A percentile compares a stretch with the other conserved stretches of the same genome.
Conservation (phyloP, 2,329 filamentous ascomycete genomes). For the Aspergillus niger region DNA sequence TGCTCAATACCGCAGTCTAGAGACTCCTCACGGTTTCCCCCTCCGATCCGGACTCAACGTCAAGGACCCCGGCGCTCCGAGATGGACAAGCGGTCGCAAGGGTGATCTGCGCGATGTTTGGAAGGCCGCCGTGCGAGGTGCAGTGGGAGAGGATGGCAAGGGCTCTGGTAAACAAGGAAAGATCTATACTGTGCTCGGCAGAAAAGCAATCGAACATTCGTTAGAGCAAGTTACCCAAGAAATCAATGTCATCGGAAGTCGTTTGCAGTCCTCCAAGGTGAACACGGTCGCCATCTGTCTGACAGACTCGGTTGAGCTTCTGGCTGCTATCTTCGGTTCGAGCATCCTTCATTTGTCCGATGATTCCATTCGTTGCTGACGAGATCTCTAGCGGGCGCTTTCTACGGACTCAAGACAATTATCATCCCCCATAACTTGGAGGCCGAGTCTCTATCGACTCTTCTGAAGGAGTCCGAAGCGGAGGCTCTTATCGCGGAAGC, state of each 20-base stretch:
- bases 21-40: slow-evolving; percentile 81
- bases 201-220: slow-evolving; percentile 71
- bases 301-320: slow-evolving; percentile 87
- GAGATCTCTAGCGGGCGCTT: slow-evolving; percentile 67
- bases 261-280: slow-evolving; percentile 67
- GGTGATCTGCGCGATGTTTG: slow-evolving; percentile 92
- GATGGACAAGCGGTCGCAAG: slow-evolving; percentile 80
- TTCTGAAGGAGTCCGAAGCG: slow-evolving; percentile 71
- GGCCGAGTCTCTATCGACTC: slow-evolving; percentile 66
- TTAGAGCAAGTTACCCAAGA: slow-evolving; percentile 74
- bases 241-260: slow-evolving; percentile 84
- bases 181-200: slow-evolving; percentile 78
- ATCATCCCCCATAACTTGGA: slow-evolving; percentile 81
- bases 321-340: slow-evolving; percentile 73
- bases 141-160: slow-evolving; percentile 64
- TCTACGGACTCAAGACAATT: slow-evolving; percentile 83
- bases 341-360: background rate
- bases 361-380: slow-evolving; percentile 15
- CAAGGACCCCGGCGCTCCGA: slow-evolving; percentile 74
- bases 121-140: slow-evolving; percentile 69
- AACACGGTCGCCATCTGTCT: slow-evolving; percentile 85
- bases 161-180: slow-evolving; percentile 64
- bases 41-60: slow-evolving; percentile 77
- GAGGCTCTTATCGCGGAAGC: slow-evolving; percentile 83
- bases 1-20: slow-evolving; percentile 79